A percentile compares a stretch with the other conserved stretches of the same genome.
These are phyloP conservation scores for Nakazawaea holstii DNA, from an alignment of 805 yeast genomes.

Conservation along the genomic window DNA sequence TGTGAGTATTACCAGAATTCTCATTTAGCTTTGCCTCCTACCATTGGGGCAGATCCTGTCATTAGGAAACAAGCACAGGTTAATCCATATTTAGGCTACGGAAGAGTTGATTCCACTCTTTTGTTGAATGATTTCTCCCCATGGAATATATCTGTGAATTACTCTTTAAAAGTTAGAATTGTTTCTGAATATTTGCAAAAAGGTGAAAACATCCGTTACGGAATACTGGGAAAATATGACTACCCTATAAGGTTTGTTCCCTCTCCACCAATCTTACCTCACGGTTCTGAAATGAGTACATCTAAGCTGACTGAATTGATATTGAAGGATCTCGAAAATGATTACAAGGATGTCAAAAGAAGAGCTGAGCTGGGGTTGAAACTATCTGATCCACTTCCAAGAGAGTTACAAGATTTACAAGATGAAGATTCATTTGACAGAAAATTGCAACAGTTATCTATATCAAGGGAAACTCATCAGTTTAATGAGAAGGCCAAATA, in stretches of 20 bases:
- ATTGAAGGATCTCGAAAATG: too few species aligned
- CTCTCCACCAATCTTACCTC: too few species aligned
- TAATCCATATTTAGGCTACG: conserved; percentile 45
- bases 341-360: too few species aligned
- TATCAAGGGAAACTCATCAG: too few species aligned
- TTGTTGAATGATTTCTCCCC: conserved; percentile 39
- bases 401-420: too few species aligned
- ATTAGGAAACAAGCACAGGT: conserved; percentile 20
- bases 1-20: conserved; percentile 35
- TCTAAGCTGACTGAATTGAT: too few species aligned
- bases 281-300: too few species aligned
- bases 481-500: too few species aligned
- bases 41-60: conserved; percentile 30
- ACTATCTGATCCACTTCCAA: too few species aligned
- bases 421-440: too few species aligned
- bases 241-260: not conserved
- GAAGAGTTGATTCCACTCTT: conserved; percentile 50
- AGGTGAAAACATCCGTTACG: not conserved
- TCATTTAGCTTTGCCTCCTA: conserved; percentile 30
- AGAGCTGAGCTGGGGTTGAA: too few species aligned
- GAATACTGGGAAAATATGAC: not conserved
- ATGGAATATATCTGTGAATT: not conserved
- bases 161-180: not conserved
- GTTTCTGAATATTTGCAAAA: not conserved
- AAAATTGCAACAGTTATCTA: too few species aligned